Percentiles rank a stretch among this genome's conserved stretches.
These are phyloP conservation scores for Rhodotorula babjevae DNA, from an alignment of 768 basidiomycete species.

Conservation along the genomic window DNA sequence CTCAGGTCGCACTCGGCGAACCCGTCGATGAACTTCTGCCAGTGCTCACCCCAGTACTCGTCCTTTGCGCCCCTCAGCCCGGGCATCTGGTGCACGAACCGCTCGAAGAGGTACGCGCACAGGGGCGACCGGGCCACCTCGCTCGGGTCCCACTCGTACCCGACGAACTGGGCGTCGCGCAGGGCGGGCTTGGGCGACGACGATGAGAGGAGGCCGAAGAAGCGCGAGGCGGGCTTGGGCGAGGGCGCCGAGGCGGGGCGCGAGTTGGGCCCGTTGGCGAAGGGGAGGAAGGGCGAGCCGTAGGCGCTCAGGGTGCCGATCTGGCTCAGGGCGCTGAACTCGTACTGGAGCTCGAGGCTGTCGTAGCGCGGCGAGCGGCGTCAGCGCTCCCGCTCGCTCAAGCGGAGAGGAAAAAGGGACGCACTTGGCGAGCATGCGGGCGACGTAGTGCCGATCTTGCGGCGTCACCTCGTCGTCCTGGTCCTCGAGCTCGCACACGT, in stretches of 20 bases:
- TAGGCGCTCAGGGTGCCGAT: slow-evolving; percentile 32
- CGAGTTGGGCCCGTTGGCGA: slow-evolving; percentile 36
- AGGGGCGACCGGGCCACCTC: slow-evolving; percentile 20
- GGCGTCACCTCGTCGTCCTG: slow-evolving; percentile 8
- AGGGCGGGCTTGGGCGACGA: not conserved
- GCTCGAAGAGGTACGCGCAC: slow-evolving; percentile 29
- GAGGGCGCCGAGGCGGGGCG: not conserved
- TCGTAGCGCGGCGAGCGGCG: too few relatives aligned
- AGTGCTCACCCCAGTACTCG: slow-evolving; percentile 29
- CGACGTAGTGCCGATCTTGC: slow-evolving; percentile 35
- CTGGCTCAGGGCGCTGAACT: slow-evolving; percentile 24
- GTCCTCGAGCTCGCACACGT: not conserved
- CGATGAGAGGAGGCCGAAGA: not conserved
- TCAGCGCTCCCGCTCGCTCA: not conserved
- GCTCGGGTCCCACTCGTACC: slow-evolving; percentile 6
- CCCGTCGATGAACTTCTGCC: slow-evolving; percentile 36
- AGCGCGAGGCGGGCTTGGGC: too few relatives aligned
- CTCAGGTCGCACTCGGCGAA: slow-evolving; percentile 33
- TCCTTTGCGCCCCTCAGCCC: slow-evolving; percentile 20
- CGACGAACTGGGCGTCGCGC: slow-evolving; percentile 14
- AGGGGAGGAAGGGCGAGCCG: slow-evolving; percentile 24
- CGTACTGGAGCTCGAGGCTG: slow-evolving; percentile 35
- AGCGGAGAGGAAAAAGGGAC: not conserved
- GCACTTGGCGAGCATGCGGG: slow-evolving; percentile 28
- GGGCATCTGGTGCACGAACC: slow-evolving; percentile 33